These are phyloP conservation scores for Dothidotthia symphoricarpi DNA, from an alignment of 2,329 filamentous ascomycete species.

Conservation along the genomic window DNA sequence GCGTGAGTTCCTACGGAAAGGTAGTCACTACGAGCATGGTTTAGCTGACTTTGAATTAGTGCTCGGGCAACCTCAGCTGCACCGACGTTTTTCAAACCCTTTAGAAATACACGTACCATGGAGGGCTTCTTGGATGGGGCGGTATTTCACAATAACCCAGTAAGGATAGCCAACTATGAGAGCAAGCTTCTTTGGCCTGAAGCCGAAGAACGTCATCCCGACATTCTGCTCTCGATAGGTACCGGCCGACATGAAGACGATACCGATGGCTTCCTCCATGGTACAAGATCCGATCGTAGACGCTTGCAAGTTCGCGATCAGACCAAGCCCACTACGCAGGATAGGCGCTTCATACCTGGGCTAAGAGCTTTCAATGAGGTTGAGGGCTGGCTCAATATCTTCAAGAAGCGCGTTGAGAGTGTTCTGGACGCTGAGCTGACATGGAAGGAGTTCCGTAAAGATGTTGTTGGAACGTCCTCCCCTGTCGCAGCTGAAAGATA, in stretches of 20 bases:
- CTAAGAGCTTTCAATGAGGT: not conserved
- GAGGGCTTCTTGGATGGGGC: too few species aligned
- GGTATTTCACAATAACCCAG: constrained; percentile 49
- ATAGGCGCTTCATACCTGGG: too few species aligned
- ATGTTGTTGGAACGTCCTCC: constrained; percentile 15
- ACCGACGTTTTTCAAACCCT: constrained; percentile 47
- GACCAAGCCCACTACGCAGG: too few species aligned
- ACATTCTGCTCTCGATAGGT: constrained; percentile 21
- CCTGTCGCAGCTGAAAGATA: not conserved
- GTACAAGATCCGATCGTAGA: too few species aligned
- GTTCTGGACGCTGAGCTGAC: constrained; percentile 37
- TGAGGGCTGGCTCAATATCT: constrained; percentile 26
- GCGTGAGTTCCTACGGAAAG: too few species aligned
- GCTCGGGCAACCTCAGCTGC: constrained; percentile 48
- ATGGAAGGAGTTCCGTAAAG: constrained; percentile 34
- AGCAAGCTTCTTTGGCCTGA: constrained; percentile 25
- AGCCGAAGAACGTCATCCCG: constrained; percentile 8
- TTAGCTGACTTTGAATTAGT: too few species aligned
- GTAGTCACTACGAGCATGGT: too few species aligned
- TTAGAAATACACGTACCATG: constrained; percentile 41
- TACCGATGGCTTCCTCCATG: not conserved
- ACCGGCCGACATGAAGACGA: constrained; percentile 6
- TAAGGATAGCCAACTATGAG: constrained; percentile 46
- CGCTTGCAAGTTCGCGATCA: too few species aligned
- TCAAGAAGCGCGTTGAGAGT: constrained; percentile 24